These are phyloP conservation scores for Dendrothele bispora DNA, from an alignment of 768 basidiomycete genomes.

Conservation along the genomic window DNA sequence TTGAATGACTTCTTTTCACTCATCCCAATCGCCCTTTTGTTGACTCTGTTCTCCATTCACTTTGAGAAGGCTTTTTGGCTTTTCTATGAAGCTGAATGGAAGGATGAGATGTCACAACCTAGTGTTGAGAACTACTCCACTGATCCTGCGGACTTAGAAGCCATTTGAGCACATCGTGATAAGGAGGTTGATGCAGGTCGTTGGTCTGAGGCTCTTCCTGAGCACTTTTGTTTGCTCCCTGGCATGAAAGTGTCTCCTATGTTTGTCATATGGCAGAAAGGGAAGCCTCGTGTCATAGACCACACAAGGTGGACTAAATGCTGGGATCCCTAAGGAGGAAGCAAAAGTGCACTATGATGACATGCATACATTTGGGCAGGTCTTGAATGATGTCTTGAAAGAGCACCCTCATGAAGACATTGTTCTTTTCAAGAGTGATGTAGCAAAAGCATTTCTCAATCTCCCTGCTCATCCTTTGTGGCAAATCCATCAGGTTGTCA, in stretches of 20 bases:
- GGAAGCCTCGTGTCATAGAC: constrained; percentile 25
- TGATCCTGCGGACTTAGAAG: constrained; percentile 10
- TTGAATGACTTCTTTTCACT: constrained; percentile 16
- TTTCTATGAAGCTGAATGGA: constrained; percentile 22
- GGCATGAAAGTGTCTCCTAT: constrained; percentile 28
- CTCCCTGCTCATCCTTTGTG: constrained; percentile 31
- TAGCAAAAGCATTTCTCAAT: constrained; percentile 29
- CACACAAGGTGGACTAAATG: constrained; percentile 20
- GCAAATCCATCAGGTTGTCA: constrained; percentile 32
- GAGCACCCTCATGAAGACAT: constrained; percentile 5
- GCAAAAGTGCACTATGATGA: constrained; percentile 23
- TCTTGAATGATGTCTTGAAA: constrained; percentile 6
- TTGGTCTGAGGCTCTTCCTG: constrained; percentile 14
- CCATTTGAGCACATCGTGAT: constrained; percentile 12
- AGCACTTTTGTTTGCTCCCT: constrained; percentile 20
- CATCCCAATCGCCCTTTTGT: constrained; percentile 32
- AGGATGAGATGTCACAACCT: neutral
- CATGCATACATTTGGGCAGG: constrained; percentile 20
- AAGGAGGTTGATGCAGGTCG: constrained; percentile 17
- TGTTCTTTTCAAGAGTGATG: constrained; percentile 27
- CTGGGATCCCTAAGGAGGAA: constrained; percentile 14
- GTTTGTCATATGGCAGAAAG: constrained; percentile 24
- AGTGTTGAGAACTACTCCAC: constrained; percentile 13
- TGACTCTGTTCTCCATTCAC: constrained; percentile 18
- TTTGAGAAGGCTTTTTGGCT: constrained; percentile 34